phyloP scores from a whole-genome alignment of 2,329 filamentous ascomycete genomes.

The Sporothrix protearum region DNA sequence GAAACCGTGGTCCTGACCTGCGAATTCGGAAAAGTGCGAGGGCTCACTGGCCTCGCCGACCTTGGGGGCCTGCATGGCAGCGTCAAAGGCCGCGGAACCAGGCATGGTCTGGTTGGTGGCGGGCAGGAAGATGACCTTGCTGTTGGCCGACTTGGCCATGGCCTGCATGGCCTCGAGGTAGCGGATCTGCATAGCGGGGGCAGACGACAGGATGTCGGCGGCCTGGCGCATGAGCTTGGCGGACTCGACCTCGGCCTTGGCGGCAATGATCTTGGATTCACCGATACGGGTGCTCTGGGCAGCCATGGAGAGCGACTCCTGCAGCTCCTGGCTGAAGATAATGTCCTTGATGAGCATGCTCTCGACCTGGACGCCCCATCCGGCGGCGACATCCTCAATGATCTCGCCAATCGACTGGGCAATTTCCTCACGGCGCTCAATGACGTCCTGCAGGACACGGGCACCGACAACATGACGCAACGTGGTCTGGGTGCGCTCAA shows the following conservation, averaged over 20 bases:
- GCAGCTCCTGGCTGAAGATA: constrained; percentile 91
- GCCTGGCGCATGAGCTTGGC: constrained; percentile 92
- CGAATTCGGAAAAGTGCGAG: constrained; percentile 48
- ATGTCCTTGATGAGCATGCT: constrained; percentile 99
- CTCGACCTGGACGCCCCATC: constrained; percentile 95
- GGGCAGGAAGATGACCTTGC: constrained; percentile 82
- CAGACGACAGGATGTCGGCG: constrained; percentile 85
- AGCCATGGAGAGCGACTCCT: constrained; percentile 96
- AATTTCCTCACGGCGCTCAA: constrained; percentile 96
- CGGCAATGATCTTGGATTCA: constrained; percentile 97
- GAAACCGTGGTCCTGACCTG: constrained; percentile 59
- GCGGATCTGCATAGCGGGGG: constrained; percentile 95
- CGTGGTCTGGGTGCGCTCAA: constrained; percentile 97
- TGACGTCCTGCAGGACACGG: constrained; percentile 93
- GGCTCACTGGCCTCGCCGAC: constrained; percentile 42
- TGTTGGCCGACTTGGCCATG: constrained; percentile 92
- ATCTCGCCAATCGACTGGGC: constrained; percentile 94
- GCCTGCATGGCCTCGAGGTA: constrained; percentile 98
- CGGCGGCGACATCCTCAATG: constrained; percentile 88
- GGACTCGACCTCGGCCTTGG: constrained; percentile 92
- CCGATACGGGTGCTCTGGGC: constrained; percentile 98
- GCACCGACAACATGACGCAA: constrained; percentile 90
- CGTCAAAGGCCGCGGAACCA: constrained; percentile 40
- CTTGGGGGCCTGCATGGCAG: constrained; percentile 38
- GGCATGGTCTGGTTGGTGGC: constrained; percentile 60